phyloP scores from a whole-genome alignment of 2,329 filamentous ascomycete species.

The Phaeosphaeriaceae sp. region DNA sequence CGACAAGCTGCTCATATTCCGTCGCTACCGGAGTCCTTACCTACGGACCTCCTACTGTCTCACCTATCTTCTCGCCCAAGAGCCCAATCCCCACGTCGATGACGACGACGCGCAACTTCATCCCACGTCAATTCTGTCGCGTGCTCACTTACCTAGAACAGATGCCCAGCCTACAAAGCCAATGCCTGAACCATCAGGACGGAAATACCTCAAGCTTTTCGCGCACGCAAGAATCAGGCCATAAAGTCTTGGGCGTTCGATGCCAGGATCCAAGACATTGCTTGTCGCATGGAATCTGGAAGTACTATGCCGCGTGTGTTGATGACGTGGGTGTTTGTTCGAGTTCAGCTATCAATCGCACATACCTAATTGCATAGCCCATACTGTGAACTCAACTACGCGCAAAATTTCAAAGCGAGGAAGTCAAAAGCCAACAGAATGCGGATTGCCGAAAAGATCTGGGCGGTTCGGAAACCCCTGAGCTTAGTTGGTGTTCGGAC shows the following conservation, averaged over 20 bases:
- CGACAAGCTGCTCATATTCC: no score
- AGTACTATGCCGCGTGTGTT: background rate
- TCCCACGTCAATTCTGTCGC: background rate
- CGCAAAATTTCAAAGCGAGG: background rate
- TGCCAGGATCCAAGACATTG: conserved; percentile 2
- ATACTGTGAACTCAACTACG: no score
- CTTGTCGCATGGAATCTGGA: background rate
- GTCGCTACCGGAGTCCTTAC: background rate
- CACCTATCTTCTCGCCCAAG: background rate
- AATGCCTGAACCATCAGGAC: background rate
- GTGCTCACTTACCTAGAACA: background rate
- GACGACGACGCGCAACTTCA: background rate
- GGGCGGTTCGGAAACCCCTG: background rate
- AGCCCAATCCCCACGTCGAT: background rate
- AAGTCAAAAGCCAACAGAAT: background rate
- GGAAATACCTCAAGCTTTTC: background rate
- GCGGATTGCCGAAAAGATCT: background rate
- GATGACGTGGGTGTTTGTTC: background rate
- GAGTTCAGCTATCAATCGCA: background rate
- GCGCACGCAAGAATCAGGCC: background rate
- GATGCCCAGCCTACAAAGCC: background rate
- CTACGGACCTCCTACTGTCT: background rate
- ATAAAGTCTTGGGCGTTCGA: conserved; percentile 1
- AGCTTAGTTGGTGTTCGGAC: background rate
- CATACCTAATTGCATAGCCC: no score